Conservation (phyloP, 768 basidiomycete species). For the Sporobolomyces pararoseus region DNA sequence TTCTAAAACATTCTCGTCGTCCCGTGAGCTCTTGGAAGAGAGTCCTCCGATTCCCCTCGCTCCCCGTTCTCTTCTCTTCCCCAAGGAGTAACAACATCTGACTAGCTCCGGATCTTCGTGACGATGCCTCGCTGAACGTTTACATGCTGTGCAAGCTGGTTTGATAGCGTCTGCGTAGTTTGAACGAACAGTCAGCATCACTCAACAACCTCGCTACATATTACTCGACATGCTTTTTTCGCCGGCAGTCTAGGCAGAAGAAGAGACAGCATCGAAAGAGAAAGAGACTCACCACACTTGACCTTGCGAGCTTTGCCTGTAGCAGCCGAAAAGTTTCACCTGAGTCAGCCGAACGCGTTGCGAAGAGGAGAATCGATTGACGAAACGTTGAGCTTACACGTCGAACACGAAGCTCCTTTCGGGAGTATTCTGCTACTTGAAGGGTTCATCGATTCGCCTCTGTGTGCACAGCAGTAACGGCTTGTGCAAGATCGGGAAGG, state of each 20-base stretch:
- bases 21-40: no score
- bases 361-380: background rate
- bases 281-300: conserved; percentile 11
- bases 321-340: background rate
- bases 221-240: no score
- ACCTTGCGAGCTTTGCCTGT: conserved; percentile 28
- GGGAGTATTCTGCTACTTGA: no score
- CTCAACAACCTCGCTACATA: background rate
- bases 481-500: background rate
- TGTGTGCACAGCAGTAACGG: background rate
- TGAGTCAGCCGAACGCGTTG: no score
- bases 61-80: background rate
- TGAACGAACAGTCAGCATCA: background rate
- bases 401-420: conserved; percentile 11
- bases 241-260: background rate
- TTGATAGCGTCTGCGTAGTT: background rate
- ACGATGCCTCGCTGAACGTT: conserved; percentile 4
- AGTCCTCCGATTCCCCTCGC: background rate
- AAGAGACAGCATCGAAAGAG: background rate
- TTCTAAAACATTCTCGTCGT: no score
- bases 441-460: no score
- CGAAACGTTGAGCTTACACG: background rate
- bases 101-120: conserved; percentile 16
- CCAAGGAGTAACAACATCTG: conserved; percentile 17
- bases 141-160: conserved; percentile 16